These are phyloP conservation scores for Iberis pinnata DNA, from an alignment of 345 rosid species.

Conservation along the genomic window DNA sequence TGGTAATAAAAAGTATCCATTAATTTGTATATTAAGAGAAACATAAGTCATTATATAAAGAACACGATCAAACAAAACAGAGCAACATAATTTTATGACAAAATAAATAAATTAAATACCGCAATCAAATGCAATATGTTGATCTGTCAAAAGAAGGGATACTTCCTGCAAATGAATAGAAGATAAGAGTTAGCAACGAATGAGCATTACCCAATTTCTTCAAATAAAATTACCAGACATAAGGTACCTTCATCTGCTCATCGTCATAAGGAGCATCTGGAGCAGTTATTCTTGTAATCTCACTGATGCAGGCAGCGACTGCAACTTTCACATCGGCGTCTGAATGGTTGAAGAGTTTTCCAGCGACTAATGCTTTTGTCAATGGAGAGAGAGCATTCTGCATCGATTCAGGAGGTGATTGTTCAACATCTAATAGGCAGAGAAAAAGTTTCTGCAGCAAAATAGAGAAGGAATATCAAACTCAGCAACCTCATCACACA, in stretches of 20 bases:
- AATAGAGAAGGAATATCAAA: too few species aligned
- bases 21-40: neutral
- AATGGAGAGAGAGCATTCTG: constrained; percentile 51
- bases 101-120: constrained; percentile 37
- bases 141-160: too few species aligned
- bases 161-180: too few species aligned
- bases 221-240: too few species aligned
- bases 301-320: constrained; percentile 84
- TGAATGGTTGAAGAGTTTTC: constrained; percentile 50
- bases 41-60: neutral
- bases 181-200: too few species aligned
- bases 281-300: constrained; percentile 85
- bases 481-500: too few species aligned
- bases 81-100: neutral
- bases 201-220: too few species aligned
- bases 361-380: constrained; percentile 48
- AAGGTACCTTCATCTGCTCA: constrained; percentile 82
- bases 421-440: too few species aligned
- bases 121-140: constrained; percentile 77
- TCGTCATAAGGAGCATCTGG: constrained; percentile 84
- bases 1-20: constrained; percentile 8
- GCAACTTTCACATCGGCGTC: constrained; percentile 72
- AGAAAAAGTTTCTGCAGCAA: too few species aligned
- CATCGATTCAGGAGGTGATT: too few species aligned
- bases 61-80: neutral